Evolutionary conservation across 768 basidiomycete genomes (phyloP), one percentile per base, ranked within the genome.

Genomic region (Amyloporia xantha): DNA sequence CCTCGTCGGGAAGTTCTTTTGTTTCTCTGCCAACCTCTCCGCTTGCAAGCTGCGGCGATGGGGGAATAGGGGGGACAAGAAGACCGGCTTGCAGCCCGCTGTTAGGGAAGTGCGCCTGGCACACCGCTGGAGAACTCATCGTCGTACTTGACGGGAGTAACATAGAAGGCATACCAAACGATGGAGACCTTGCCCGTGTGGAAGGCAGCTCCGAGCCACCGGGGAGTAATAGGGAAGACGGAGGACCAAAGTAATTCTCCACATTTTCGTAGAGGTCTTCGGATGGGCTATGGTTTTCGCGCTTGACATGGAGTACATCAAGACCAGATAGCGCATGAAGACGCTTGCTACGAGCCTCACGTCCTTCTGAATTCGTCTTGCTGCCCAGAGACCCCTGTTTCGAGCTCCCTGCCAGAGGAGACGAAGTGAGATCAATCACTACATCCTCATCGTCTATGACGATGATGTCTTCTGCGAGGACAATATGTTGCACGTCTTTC

Each of bases 371-470:
- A 23, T 41, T 41, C 40, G 9, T 6, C 40, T 5, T 12, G 9
- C 19, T 17, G 9, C 10, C 17, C 6, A 41, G 39, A 17, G n/a
- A 7, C n/a, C 10, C 7, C 12, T 33, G 30, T 33, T 33, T 33
- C 30, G 7, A 23, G 15, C 20, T 23, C 10, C 12, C 23, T 20
- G 19, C 12, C 12, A 6, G 37, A n/a, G 47, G 17, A 17, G 37
- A 11, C 5, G 41, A n/a, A 4, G 15, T 15, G 30, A 49, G 10
- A 17, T 35, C 49, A 1, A 44, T 36, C 25, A 49, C 50, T 13
- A 63, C 65, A 27, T 64, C 63, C 38, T 65, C 62, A 3, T 62
- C 63, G 41, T 63, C 66, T 17, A 67, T 60, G 47, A 66, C 54
- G 24, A 68, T 65, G 28, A 67, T 54, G 1, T 67, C 63, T 5